Evolutionary conservation across 1,139 yeast species (phyloP), one percentile per base, ranked within the genome.

Genomic region (Hyphopichia buzzinii): DNA sequence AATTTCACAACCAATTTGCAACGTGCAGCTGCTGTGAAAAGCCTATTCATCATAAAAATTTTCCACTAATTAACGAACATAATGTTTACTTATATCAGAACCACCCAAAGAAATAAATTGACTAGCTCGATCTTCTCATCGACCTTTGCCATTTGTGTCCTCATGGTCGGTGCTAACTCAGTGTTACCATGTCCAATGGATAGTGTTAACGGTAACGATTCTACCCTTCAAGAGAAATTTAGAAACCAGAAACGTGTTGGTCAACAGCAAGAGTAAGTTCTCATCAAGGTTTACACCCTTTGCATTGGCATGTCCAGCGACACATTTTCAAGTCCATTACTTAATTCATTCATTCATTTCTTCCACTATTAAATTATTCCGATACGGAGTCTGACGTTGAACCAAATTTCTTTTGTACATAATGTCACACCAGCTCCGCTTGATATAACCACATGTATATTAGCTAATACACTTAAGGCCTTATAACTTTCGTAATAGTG

Each of bases 161-260:
- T 80, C 37, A 64, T 86, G 36, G 92, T 84, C 10, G 79, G 84
- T 2, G 83, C 86, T 10, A 84, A 84, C 47, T 77, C 83, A 13
- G 48, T 81, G 12, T 58, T 84, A 34, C 89, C 89, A n/a, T 84
- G 94, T 61, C 94, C 94, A 1, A 82, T 81, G 15, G 83, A 79
- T 46, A 50, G 52, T 33, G 67, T 65, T 11, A 70, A 66, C 42
- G 70, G 69, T 8, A 70, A 70, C 44, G 77, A 70, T 26, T 59
- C 75, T 3, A 56, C 58, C 4, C 44, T 64, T 10, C 72, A 68
- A 32, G 65, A 64, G 37, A 58, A 49, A 40, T 38, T 57, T 17
- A 46, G 39, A 32, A 39, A 49, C 31, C 40, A 39, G 23, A 35
- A 45, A 32, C 26, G 29, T 17, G 24, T 30, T 8, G 15, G 19